These are phyloP conservation scores for Gynandropsis gynandra DNA, from an alignment of 345 rosid genomes.

Conservation along the genomic window DNA sequence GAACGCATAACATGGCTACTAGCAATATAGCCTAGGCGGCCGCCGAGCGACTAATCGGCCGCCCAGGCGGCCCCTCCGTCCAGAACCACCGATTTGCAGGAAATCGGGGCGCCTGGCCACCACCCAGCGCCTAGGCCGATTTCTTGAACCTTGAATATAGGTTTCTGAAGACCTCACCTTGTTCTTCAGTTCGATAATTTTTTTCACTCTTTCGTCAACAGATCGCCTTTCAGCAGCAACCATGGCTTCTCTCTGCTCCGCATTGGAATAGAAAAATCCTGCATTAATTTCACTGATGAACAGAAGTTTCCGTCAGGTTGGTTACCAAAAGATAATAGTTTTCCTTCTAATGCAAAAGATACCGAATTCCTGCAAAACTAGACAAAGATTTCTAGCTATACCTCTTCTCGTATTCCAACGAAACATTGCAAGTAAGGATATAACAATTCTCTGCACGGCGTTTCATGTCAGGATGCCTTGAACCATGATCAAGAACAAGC, in stretches of 20 bases:
- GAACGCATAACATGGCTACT: neutral
- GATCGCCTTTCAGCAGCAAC: slow-evolving; percentile 86
- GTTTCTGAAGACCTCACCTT: slow-evolving; percentile 38
- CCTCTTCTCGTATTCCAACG: slow-evolving; percentile 97
- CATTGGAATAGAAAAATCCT: slow-evolving; percentile 98
- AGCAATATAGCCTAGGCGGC: too few relatives aligned
- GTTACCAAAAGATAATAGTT: neutral
- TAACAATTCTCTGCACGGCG: slow-evolving; percentile 90
- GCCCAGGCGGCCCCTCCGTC: too few relatives aligned
- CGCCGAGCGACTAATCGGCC: too few relatives aligned
- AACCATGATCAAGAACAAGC: slow-evolving; percentile 96
- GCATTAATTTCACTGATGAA: slow-evolving; percentile 86
- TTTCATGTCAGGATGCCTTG: slow-evolving; percentile 99
- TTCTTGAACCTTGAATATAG: too few relatives aligned
- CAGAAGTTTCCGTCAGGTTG: slow-evolving; percentile 44
- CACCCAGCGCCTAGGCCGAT: too few relatives aligned
- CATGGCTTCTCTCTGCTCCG: slow-evolving; percentile 98
- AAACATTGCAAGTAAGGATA: slow-evolving; percentile 90
- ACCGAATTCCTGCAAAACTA: neutral
- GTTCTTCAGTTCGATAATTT: slow-evolving; percentile 81
- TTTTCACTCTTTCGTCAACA: slow-evolving; percentile 81
- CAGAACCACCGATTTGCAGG: too few relatives aligned
- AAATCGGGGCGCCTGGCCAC: too few relatives aligned
- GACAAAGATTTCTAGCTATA: slow-evolving; percentile 15
- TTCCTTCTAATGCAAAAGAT: too few relatives aligned